Conservation (phyloP, 2,329 filamentous ascomycete species). For the Chalaropsis ovoidea region DNA sequence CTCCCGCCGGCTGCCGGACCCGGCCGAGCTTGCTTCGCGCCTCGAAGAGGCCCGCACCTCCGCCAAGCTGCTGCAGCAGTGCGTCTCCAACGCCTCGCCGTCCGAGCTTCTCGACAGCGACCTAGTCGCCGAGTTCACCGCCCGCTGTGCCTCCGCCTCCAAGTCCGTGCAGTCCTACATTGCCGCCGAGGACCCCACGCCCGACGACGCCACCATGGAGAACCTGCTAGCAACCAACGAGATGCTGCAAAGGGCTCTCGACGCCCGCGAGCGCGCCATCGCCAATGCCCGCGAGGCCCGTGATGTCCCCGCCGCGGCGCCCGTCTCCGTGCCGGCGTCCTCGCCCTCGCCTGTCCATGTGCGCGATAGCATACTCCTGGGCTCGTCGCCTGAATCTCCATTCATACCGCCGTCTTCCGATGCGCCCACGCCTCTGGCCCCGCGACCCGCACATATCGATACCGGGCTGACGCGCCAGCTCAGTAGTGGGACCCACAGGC, state of each 20-base stretch:
- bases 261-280: slow-evolving; percentile 72
- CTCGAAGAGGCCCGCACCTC: slow-evolving; percentile 86
- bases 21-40: slow-evolving; percentile 67
- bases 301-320: slow-evolving; percentile 33
- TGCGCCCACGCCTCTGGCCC: slow-evolving; percentile 10
- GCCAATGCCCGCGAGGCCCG: slow-evolving; percentile 51
- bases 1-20: slow-evolving; percentile 49
- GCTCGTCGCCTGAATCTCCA: background rate
- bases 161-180: slow-evolving; percentile 81
- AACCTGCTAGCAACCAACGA: slow-evolving; percentile 92
- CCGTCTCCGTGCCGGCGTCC: slow-evolving; percentile 30
- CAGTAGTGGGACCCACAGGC: slow-evolving; percentile 21
- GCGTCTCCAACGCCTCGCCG: slow-evolving; percentile 74
- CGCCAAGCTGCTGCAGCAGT: slow-evolving; percentile 82
- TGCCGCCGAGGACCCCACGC: slow-evolving; percentile 61
- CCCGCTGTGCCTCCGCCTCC: slow-evolving; percentile 72
- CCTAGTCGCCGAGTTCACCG: slow-evolving; percentile 83
- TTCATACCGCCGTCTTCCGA: background rate
- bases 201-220: slow-evolving; percentile 89
- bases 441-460: slow-evolving; percentile 30
- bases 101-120: slow-evolving; percentile 70
- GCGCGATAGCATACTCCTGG: background rate
- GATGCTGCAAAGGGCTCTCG: slow-evolving; percentile 70
- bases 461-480: slow-evolving; percentile 29
- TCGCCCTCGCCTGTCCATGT: slow-evolving; percentile 27